Base-by-base conservation (phyloP, 495 filamentous ascomycete species). In the Talaromyces wortmannii region DNA sequence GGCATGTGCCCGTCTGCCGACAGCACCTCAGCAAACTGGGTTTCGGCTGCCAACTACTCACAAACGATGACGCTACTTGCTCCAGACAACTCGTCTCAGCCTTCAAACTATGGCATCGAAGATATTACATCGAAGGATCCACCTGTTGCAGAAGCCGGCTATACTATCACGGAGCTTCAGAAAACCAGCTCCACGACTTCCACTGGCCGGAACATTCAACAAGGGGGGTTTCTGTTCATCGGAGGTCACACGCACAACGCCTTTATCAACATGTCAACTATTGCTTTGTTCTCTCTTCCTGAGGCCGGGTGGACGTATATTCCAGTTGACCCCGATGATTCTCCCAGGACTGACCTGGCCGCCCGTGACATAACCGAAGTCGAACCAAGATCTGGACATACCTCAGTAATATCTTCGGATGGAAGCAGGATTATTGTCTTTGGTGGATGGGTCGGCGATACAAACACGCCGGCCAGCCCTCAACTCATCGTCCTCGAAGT, bases 181-280 rank as follows among this genome's bases (percentile, higher is more conserved):
- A 81, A 86, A 8, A 86, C 87, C 36, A 85, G 77, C 53, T 82
- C 81, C 0, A 80, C 77, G 30, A 68, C 73, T 4, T 70, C 71
- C 4, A 71, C 63, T 5, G 77, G 73, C n/a, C 71, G 72, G 17
- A 64, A 80, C 32, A 83, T 61, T n/a, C 82, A 86, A 61, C 83
- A 90, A 63, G 84, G 84, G 49, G 83, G 83, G 51, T 92, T 88
- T 51, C 83, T 97, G 6, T 70, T 97, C 12, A 72, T 97, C 43
- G 92, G 92, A 11, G 92, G 92, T 0, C 90, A 97, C 64, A 96
- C 91, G 0, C 74, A 82, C 58, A 61, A 73, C 12, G 92, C 90
- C 0, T 97, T 96, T 60, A 83, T 96, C 64, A 95, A 96, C 65
- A 96, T 95, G 88, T 91, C 88, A 32, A 88, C 90, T 56, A 80